Evolutionary conservation across 108 stramenopile genomes (phyloP), one percentile per base, ranked within the genome.

Genomic region (Schizochytrium sp.): DNA sequence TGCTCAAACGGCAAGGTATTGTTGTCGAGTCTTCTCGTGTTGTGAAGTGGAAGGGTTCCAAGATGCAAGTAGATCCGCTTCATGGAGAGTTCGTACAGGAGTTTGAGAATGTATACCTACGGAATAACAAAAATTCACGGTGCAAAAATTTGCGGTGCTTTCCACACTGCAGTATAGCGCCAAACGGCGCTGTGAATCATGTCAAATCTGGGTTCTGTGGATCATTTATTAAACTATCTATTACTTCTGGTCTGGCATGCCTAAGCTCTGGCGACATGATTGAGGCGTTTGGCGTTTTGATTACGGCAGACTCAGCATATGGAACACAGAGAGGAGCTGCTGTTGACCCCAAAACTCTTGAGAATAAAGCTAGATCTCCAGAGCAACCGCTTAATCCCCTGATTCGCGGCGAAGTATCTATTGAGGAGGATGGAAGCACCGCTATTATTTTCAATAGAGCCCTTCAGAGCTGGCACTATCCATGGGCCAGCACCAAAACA

Each of bases 401-500:
- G 42, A 83, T 83, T 49, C 76, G 47, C 45, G 76, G 76, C 13
- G 76, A 83, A 28, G 40, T 83, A n/a, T 38, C 76, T 5, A 10
- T 12, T 5, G 76, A 55, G 0, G 28, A 1, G 0, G 76, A 83
- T 42, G 45, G 76, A 47, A 53, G 53, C 76, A 15, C 64, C 64
- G 15, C 44, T 7, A 40, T 83, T 53, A 53, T 83, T n/a, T 83
- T 83, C 47, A 83, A 83, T 28, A 47, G 76, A n/a, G 50, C 47
- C 50, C 76, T 83, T 47, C 76, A 55, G 3, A 55, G 76, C 76
- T 83, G 76, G 76, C 76, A 83, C 76, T 83, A 83, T 3, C 50
- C 47, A 0, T 83, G 76, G 76, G 53, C 76, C 0, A 55, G 50
- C 76, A 83, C 76, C 4, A 83, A 83, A 28, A 49, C 47, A 8